Evolutionary conservation across 371 early-diverging fungal genomes (phyloP).

Genomic region (Thermomucor indicae-seudaticae): DNA sequence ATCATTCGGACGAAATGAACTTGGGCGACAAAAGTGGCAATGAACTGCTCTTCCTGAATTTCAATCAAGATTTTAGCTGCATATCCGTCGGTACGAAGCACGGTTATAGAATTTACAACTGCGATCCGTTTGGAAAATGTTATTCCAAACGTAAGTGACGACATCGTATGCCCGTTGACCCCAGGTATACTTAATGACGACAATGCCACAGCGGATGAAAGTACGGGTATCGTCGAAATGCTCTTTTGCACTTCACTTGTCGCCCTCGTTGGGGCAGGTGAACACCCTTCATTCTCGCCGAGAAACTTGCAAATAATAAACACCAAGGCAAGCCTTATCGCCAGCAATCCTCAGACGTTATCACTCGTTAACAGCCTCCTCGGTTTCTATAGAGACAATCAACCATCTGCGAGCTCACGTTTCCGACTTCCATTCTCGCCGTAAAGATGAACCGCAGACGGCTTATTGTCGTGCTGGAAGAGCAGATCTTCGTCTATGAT

Average conservation of each 20-base stretch:
- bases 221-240: slow-evolving; percentile 95
- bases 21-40: slow-evolving; percentile 12
- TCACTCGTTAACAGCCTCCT: background rate
- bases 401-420: slow-evolving; percentile 94
- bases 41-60: slow-evolving; percentile 76
- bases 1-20: too few relatives aligned
- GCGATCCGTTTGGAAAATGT: slow-evolving; percentile 94
- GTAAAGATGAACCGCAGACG: slow-evolving; percentile 94
- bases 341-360: background rate
- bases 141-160: slow-evolving; percentile 64
- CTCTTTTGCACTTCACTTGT: slow-evolving; percentile 93
- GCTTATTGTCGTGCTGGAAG: slow-evolving; percentile 89
- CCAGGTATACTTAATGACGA: background rate
- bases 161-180: background rate
- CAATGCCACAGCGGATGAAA: slow-evolving; percentile 61
- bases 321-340: slow-evolving; percentile 70
- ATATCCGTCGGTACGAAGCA: slow-evolving; percentile 84
- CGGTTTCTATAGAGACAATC: slow-evolving; percentile 75
- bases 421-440: slow-evolving; percentile 85
- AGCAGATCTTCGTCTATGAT: slow-evolving; percentile 89
- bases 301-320: slow-evolving; percentile 90
- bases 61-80: slow-evolving; percentile 93
- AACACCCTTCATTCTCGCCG: slow-evolving; percentile 86
- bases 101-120: slow-evolving; percentile 92
- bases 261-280: slow-evolving; percentile 93